Conservation (phyloP, 257 asterid genomes). For the Thymus quinquecostatus region DNA sequence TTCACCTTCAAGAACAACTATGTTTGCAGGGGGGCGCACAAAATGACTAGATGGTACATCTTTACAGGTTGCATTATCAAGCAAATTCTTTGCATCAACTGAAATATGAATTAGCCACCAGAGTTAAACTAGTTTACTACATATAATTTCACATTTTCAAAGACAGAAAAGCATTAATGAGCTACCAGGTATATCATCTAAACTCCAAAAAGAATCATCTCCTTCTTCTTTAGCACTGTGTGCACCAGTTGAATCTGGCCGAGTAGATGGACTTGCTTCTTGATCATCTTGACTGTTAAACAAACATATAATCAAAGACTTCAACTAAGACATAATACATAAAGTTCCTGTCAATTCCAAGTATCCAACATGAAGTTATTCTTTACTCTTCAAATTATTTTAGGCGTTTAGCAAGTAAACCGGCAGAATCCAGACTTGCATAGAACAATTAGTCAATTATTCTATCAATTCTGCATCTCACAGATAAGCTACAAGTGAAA, state of each 20-base stretch:
- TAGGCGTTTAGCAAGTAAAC: not conserved
- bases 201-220: slow-evolving; percentile 76
- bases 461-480: not conserved
- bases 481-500: slow-evolving; percentile 16
- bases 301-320: slow-evolving; percentile 23
- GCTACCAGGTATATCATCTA: slow-evolving; percentile 81
- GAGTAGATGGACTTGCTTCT: slow-evolving; percentile 46
- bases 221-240: slow-evolving; percentile 50
- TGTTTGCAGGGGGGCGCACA: slow-evolving; percentile 85
- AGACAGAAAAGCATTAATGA: slow-evolving; percentile 31
- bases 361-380: slow-evolving; percentile 10
- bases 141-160: slow-evolving; percentile 14
- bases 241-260: slow-evolving; percentile 43
- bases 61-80: slow-evolving; percentile 51
- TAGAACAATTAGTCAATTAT: not conserved
- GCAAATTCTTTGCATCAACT: slow-evolving; percentile 74
- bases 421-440: slow-evolving; percentile 5
- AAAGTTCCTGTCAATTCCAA: not conserved
- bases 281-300: slow-evolving; percentile 65
- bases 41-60: slow-evolving; percentile 48
- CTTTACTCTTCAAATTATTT: not conserved
- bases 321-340: not conserved
- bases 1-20: slow-evolving; percentile 96
- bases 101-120: slow-evolving; percentile 38
- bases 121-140: slow-evolving; percentile 15